These are phyloP conservation scores for Talaromyces borbonicus DNA, from an alignment of 495 filamentous ascomycete species.

Conservation along the genomic window DNA sequence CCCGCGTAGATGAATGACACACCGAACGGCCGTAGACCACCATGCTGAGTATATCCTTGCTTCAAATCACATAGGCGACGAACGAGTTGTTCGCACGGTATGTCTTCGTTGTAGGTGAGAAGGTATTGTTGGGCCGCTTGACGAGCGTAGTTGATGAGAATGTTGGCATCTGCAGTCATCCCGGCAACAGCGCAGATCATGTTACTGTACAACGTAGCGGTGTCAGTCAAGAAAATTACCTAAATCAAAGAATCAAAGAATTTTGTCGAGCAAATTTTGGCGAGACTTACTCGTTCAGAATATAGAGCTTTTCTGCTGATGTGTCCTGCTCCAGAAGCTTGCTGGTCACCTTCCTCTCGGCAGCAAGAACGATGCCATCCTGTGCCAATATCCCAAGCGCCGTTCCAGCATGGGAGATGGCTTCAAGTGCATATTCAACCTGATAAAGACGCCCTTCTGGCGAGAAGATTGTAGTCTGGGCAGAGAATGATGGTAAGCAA, in stretches of 20 bases:
- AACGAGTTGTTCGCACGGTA: conserved; percentile 97
- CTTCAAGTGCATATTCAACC: conserved; percentile 97
- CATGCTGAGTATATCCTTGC: conserved; percentile 99
- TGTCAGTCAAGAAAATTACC: neutral
- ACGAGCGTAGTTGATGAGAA: conserved; percentile 98
- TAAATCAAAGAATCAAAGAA: too few species aligned
- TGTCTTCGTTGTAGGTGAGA: conserved; percentile 98
- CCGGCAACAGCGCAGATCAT: conserved; percentile 99
- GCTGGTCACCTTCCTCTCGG: conserved; percentile 99
- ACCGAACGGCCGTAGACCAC: conserved; percentile 93
- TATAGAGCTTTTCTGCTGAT: conserved; percentile 98
- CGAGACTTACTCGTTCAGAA: conserved; percentile 73
- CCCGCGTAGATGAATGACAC: conserved; percentile 99
- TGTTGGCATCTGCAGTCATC: conserved; percentile 99
- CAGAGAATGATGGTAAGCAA: conserved; percentile 37
- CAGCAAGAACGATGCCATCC: conserved; percentile 96
- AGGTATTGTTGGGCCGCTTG: conserved; percentile 95
- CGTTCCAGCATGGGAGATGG: conserved; percentile 96
- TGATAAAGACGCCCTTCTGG: conserved; percentile 97
- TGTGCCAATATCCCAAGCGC: conserved; percentile 92
- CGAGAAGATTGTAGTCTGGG: conserved; percentile 97
- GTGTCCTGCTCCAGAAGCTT: conserved; percentile 99
- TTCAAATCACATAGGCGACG: conserved; percentile 95
- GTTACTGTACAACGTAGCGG: conserved; percentile 53
- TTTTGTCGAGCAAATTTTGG: too few species aligned